These are phyloP conservation scores for Citrus australasica DNA, from an alignment of 345 rosid genomes.

Conservation along the genomic window DNA sequence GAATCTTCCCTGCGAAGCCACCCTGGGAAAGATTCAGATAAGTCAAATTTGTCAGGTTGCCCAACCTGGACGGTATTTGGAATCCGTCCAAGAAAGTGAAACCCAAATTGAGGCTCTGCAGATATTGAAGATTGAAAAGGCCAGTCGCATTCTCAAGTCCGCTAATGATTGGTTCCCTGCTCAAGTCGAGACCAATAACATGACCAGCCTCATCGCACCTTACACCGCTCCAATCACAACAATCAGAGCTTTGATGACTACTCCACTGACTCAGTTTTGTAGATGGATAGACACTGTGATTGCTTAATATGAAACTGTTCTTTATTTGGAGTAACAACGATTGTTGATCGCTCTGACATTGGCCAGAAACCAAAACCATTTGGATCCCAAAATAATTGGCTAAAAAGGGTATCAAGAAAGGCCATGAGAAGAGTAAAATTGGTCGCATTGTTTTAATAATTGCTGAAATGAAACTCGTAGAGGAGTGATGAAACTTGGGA, in stretches of 20 bases:
- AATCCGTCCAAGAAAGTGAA: slow-evolving; percentile 2
- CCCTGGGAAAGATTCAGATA: slow-evolving; percentile 19
- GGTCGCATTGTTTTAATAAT: no score
- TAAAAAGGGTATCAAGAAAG: no score
- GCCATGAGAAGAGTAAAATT: no score
- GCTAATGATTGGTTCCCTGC: slow-evolving; percentile 9
- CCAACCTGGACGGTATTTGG: slow-evolving; percentile 1
- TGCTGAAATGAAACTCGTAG: no score
- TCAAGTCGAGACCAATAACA: no score
- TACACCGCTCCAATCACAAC: slow-evolving; percentile 18
- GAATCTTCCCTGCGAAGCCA: slow-evolving; percentile 37
- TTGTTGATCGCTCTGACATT: neutral
- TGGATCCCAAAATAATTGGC: neutral
- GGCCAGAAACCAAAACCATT: neutral
- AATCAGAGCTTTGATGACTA: neutral
- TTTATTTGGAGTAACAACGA: neutral
- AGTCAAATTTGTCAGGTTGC: neutral
- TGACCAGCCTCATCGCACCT: slow-evolving; percentile 4
- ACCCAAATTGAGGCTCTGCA: slow-evolving; percentile 16
- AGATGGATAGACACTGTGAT: no score
- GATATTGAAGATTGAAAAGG: slow-evolving; percentile 20
- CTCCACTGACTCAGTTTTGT: neutral
- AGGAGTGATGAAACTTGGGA: no score
- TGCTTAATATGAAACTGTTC: neutral
- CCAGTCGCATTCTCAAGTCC: slow-evolving; percentile 15